Base-by-base conservation (phyloP, 2,329 filamentous ascomycete genomes). In the Diaporthe caulivora region DNA sequence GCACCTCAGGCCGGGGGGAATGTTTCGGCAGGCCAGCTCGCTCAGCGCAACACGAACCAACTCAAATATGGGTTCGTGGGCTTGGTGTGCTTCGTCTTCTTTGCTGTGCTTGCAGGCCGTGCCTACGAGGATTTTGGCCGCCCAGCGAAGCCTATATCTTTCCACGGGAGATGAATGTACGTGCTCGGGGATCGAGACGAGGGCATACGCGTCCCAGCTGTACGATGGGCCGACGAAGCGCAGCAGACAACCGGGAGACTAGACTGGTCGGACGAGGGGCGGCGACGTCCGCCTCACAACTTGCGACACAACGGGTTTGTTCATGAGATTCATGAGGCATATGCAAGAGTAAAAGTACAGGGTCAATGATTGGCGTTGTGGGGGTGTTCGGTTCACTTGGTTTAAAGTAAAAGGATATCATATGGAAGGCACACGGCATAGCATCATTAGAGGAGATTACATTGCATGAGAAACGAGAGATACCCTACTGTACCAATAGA, bases 391-490 rank as follows among this genome's bases (percentile, higher is more conserved):
- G 15, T 67, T 67, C 47, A 40, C 26, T 21, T 40, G 47, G n/a
- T 67, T 67, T 6, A 40, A 37, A 67, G 47, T 67, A 67, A 67
- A 67, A 40, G 62, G 60, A 51, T 34, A 67, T 67, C 2, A 26
- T 21, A 53, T 15, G 62, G 47, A 40, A 29, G 31, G 31, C 31
- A 67, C 40, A 53, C 31, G 47, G 31, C 62, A 67, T 31, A 67
- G 47, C 62, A 53, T 67, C n/a, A 26, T 67, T 67, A 67, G 62
- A 67, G 62, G 34, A 67, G 31, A 47, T 17, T n/a, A 67, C 31
- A 47, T 17, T n/a, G 53, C 31, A 67, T 53, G 62, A 67, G 62
- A 53, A 53, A 67, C 47, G 62, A 67, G 29, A 65, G 62, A 67
- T 67, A 67, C 62, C 62, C 62, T 67, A 40, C 15, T 40, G 47